These are phyloP conservation scores for Leishmania martiniquensis DNA, from an alignment of 208 protist species.

Conservation along the genomic window DNA sequence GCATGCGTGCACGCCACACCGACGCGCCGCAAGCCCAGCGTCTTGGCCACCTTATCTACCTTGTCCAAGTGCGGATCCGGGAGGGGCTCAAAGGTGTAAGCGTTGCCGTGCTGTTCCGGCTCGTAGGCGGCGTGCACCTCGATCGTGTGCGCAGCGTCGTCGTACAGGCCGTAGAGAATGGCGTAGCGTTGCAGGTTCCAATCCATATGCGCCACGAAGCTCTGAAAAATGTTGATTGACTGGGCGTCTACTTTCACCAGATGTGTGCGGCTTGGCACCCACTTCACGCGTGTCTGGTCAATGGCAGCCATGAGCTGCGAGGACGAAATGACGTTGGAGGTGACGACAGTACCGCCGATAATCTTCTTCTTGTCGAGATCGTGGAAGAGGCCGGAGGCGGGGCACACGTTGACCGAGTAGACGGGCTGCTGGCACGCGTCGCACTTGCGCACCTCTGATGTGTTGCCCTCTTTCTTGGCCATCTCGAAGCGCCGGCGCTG, in stretches of 20 bases:
- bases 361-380: conserved; percentile 56
- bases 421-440: conserved; percentile 54
- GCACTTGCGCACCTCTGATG: conserved; percentile 60
- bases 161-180: conserved; percentile 83
- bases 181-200: conserved; percentile 87
- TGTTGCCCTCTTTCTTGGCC: conserved; percentile 24
- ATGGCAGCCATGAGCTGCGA: conserved; percentile 78
- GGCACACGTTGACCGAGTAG: conserved; percentile 66
- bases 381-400: conserved; percentile 76
- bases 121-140: conserved; percentile 91
- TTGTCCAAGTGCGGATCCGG: conserved; percentile 41
- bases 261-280: conserved; percentile 71
- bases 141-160: conserved; percentile 36
- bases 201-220: conserved; percentile 68
- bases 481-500: conserved; percentile 38
- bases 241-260: conserved; percentile 75
- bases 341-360: conserved; percentile 68
- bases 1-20: conserved; percentile 85
- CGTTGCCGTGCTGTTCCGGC: conserved; percentile 78
- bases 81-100: conserved; percentile 48
- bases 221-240: conserved; percentile 88
- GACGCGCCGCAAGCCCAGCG: conserved; percentile 77
- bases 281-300: conserved; percentile 72
- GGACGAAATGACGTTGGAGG: conserved; percentile 54
- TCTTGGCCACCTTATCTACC: conserved; percentile 65